phyloP scores from a whole-genome alignment of 2,329 filamentous ascomycete genomes.

The Polychaeton citri region DNA sequence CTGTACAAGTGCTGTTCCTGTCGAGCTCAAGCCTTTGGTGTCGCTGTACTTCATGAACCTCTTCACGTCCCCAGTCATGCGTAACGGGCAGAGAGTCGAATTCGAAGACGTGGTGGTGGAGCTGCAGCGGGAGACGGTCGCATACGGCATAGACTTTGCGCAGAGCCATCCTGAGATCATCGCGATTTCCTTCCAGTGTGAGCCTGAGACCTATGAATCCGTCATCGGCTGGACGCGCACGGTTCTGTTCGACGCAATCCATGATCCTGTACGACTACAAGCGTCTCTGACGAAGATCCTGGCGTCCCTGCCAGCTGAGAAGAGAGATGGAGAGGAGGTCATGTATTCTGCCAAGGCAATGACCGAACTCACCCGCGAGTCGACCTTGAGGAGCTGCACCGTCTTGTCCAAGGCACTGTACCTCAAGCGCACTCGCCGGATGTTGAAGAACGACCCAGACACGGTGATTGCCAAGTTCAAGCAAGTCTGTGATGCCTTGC shows the following conservation, averaged over 20 bases:
- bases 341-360: slow-evolving; percentile 53
- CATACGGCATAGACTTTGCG: slow-evolving; percentile 60
- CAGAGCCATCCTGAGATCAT: slow-evolving; percentile 70
- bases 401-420: slow-evolving; percentile 81
- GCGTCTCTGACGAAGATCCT: slow-evolving; percentile 64
- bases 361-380: slow-evolving; percentile 65
- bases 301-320: slow-evolving; percentile 82
- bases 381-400: slow-evolving; percentile 61
- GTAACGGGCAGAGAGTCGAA: slow-evolving; percentile 60
- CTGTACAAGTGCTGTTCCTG: slow-evolving; percentile 62
- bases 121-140: slow-evolving; percentile 81
- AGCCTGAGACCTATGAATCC: slow-evolving; percentile 72
- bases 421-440: slow-evolving; percentile 69
- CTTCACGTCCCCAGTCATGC: slow-evolving; percentile 78
- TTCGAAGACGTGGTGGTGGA: slow-evolving; percentile 90
- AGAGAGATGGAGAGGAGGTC: slow-evolving; percentile 68
- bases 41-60: slow-evolving; percentile 81
- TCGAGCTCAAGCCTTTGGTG: slow-evolving; percentile 73
- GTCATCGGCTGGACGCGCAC: slow-evolving; percentile 75
- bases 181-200: slow-evolving; percentile 69
- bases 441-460: slow-evolving; percentile 63
- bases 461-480: slow-evolving; percentile 67
- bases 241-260: slow-evolving; percentile 78
- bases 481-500: slow-evolving; percentile 59
- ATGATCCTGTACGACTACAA: slow-evolving; percentile 56